Evolutionary conservation across 441 rosid genomes (phyloP).

Genomic region (Theobroma grandiflorum): DNA sequence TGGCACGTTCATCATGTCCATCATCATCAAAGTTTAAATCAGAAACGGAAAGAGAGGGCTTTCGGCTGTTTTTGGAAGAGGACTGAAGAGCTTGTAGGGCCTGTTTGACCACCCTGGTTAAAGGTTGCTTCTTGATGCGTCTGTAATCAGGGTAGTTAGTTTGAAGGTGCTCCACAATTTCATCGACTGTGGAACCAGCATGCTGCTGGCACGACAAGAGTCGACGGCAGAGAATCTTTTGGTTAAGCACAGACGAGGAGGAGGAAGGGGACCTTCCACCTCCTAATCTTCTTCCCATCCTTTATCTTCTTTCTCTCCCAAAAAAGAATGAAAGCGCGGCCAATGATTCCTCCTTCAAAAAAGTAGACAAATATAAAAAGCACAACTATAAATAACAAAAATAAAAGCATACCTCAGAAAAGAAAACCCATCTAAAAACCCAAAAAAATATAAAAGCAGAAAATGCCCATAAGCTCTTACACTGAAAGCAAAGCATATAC

Average conservation of each 20-base stretch:
- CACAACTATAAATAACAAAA: conserved; percentile 17
- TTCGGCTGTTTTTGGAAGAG: conserved; percentile 24
- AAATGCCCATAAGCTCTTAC: conserved; percentile 46
- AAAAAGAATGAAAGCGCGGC: too few species aligned
- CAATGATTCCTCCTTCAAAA: too few species aligned
- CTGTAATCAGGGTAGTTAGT: conserved; percentile 49
- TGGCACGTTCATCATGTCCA: conserved; percentile 11
- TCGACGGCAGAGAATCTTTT: conserved; percentile 45
- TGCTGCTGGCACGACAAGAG: conserved; percentile 46
- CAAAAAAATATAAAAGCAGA: conserved; percentile 8
- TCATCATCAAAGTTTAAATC: conserved; percentile 30
- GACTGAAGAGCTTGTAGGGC: conserved; percentile 20
- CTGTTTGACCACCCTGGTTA: conserved; percentile 49
- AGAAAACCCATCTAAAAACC: conserved; percentile 26
- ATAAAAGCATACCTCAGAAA: conserved; percentile 31
- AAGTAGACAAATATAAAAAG: neutral
- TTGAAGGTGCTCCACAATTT: conserved; percentile 63
- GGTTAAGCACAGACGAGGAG: conserved; percentile 33
- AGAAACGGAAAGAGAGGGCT: neutral
- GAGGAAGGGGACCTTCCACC: conserved; percentile 34
- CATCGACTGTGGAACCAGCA: conserved; percentile 53
- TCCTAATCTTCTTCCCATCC: conserved; percentile 48
- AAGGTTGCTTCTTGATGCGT: conserved; percentile 51
- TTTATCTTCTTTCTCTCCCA: neutral
- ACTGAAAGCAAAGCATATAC: conserved; percentile 61